phyloP scores from a whole-genome alignment of 176 grass and related monocot genomes.

The Musa beccarii region DNA sequence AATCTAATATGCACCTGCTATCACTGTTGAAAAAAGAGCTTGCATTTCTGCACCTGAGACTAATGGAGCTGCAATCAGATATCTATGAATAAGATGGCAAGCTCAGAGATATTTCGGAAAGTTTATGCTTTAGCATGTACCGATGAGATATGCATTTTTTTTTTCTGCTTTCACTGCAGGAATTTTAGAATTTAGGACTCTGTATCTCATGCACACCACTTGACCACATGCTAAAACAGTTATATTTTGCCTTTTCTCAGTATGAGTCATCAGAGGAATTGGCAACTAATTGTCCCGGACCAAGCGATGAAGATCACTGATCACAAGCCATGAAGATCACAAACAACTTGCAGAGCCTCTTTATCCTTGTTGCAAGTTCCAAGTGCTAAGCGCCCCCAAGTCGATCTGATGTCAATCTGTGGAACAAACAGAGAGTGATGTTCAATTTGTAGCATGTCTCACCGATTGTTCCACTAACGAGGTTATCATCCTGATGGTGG shows the following conservation, averaged over 20 bases:
- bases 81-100: neutral
- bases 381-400: neutral
- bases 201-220: no score
- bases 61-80: neutral
- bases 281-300: conserved; percentile 55
- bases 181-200: neutral
- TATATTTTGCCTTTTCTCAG: conserved; percentile 30
- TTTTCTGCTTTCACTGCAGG: neutral
- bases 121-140: neutral
- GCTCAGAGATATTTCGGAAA: neutral
- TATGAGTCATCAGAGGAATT: conserved; percentile 69
- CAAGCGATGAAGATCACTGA: conserved; percentile 77
- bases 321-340: conserved; percentile 51
- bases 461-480: neutral
- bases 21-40: neutral
- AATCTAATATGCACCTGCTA: neutral
- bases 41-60: neutral
- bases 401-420: neutral
- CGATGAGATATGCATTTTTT: neutral
- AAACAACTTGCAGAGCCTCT: neutral
- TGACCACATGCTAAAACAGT: neutral
- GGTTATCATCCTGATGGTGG: neutral
- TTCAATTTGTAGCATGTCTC: no score
- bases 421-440: neutral
- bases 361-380: neutral